Percentiles rank a stretch among this genome's conserved stretches.
phyloP scores from a whole-genome alignment of 768 basidiomycete species.

The Cantharellus anzutake region DNA sequence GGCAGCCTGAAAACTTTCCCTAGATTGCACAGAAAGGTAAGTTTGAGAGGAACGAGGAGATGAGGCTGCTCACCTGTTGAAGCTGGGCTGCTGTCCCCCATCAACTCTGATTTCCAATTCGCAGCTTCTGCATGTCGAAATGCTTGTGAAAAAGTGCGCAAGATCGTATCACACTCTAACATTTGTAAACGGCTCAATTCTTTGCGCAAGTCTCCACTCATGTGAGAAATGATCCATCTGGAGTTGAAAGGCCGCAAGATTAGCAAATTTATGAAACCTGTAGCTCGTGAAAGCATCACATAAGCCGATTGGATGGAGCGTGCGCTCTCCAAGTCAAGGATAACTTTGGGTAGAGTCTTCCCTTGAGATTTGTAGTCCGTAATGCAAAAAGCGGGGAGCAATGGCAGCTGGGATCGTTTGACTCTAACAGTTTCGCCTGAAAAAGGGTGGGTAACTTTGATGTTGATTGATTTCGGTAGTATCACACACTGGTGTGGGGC shows the following conservation, averaged over 20 bases:
- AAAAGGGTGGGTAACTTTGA: conserved; percentile 14
- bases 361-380: conserved; percentile 27
- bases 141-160: too few relatives aligned
- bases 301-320: conserved; percentile 21
- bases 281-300: conserved; percentile 24
- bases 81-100: too few relatives aligned
- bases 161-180: too few relatives aligned
- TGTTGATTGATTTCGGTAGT: conserved; percentile 11
- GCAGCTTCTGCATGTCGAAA: too few relatives aligned
- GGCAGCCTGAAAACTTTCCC: too few relatives aligned
- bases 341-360: conserved; percentile 11
- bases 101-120: too few relatives aligned
- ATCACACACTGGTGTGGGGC: conserved; percentile 10
- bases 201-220: too few relatives aligned
- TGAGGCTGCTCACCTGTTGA: too few relatives aligned
- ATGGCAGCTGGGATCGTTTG: conserved; percentile 19
- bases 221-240: too few relatives aligned
- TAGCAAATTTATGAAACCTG: conserved; percentile 15
- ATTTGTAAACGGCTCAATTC: too few relatives aligned
- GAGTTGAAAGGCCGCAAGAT: conserved; percentile 18
- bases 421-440: conserved; percentile 10
- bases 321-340: conserved; percentile 9
- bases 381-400: conserved; percentile 22
- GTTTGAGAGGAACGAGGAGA: too few relatives aligned
- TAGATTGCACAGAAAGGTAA: too few relatives aligned